phyloP scores from a whole-genome alignment of 2,329 filamentous ascomycete species.

The Ascochyta rabiei region DNA sequence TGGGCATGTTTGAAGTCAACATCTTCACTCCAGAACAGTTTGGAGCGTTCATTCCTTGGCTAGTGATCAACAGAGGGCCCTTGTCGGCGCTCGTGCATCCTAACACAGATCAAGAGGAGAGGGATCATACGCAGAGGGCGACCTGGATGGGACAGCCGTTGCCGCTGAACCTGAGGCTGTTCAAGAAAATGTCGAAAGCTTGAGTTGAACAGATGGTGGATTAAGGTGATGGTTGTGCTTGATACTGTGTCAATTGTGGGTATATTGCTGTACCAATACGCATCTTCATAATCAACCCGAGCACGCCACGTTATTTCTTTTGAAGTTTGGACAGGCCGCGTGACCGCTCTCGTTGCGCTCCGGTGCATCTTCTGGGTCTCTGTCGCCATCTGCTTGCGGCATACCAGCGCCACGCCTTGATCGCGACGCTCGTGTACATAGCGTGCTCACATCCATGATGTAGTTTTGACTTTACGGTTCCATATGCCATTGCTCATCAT shows the following conservation, averaged over 20 bases:
- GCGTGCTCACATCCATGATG: background rate
- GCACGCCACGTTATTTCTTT: background rate
- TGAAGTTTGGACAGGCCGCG: background rate
- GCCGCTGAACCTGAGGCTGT: conserved; percentile 63
- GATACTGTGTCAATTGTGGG: conserved; percentile 12
- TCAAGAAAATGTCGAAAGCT: conserved; percentile 45
- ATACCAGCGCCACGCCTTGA: background rate
- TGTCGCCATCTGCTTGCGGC: background rate
- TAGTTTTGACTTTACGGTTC: background rate
- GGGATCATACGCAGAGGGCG: conserved; percentile 71
- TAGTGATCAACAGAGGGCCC: conserved; percentile 80
- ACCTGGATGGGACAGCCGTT: conserved; percentile 76
- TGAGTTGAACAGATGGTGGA: background rate
- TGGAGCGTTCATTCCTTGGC: conserved; percentile 85
- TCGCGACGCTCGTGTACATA: background rate
- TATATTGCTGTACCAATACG: conserved; percentile 14
- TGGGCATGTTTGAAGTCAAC: conserved; percentile 94
- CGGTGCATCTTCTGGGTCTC: background rate
- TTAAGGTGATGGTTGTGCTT: background rate
- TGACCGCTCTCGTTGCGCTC: background rate
- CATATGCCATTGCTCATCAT: background rate
- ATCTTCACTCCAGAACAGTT: conserved; percentile 85
- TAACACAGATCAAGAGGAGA: conserved; percentile 70
- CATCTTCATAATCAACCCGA: background rate
- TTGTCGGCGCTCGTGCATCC: conserved; percentile 82